Conservation (phyloP, 129 eudicot species). For the Lactuca sativa region DNA sequence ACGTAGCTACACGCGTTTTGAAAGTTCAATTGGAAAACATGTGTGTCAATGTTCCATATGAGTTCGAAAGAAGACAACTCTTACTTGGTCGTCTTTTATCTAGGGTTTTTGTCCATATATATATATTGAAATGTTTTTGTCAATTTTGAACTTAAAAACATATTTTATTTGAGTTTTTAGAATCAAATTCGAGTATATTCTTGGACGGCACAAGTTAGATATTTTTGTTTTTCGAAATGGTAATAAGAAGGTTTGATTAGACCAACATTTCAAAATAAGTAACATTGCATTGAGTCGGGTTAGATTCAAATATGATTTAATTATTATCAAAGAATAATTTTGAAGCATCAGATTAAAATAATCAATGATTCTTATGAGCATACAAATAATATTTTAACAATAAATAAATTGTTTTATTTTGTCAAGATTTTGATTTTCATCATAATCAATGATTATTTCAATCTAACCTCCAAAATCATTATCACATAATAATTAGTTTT, state of each 20-base stretch:
- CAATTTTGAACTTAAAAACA: background rate
- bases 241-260: conserved; percentile 6
- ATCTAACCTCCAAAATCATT: too few species aligned
- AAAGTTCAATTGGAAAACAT: conserved; percentile 12
- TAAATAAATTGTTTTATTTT: too few species aligned
- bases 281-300: background rate
- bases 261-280: background rate
- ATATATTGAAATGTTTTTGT: background rate
- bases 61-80: conserved; percentile 24
- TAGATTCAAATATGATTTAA: too few species aligned
- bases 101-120: background rate
- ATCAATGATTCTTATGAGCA: too few species aligned
- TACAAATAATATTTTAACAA: too few species aligned
- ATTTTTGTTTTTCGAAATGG: background rate
- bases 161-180: background rate
- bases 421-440: too few species aligned
- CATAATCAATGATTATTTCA: too few species aligned
- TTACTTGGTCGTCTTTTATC: background rate
- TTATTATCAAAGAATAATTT: too few species aligned
- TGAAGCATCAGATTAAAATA: too few species aligned
- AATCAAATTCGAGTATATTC: conserved; percentile 9
- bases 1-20: conserved; percentile 10
- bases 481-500: too few species aligned
- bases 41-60: background rate
- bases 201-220: conserved; percentile 3